Evolutionary conservation across 1,284 basidiomycete species (phyloP).

Genomic region (Ceratobasidium sp.): DNA sequence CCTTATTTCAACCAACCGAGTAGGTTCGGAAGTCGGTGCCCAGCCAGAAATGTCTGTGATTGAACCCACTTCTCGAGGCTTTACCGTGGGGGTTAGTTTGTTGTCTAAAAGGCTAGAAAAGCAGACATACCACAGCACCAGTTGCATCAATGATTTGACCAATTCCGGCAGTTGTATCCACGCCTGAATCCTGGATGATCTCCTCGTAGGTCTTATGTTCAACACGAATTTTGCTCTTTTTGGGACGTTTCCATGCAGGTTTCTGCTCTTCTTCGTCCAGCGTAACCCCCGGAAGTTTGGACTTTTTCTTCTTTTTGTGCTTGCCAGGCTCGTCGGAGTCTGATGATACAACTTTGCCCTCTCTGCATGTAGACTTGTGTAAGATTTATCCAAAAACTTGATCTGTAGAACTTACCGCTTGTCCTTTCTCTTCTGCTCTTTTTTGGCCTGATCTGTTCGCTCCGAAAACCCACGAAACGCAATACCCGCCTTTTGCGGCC

Average conservation of each 20-base stretch:
- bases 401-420: constrained; percentile 63
- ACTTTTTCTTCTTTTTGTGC: constrained; percentile 60
- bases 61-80: constrained; percentile 87
- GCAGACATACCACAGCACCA: constrained; percentile 79
- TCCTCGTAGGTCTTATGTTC: constrained; percentile 97
- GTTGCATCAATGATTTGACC: constrained; percentile 95
- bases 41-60: constrained; percentile 84
- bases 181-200: constrained; percentile 86
- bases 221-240: constrained; percentile 84
- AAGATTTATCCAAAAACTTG: neutral
- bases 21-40: constrained; percentile 86
- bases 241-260: constrained; percentile 83
- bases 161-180: constrained; percentile 70
- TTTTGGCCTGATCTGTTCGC: constrained; percentile 77
- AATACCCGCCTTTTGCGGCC: constrained; percentile 85
- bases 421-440: constrained; percentile 79
- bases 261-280: constrained; percentile 65
- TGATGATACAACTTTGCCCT: constrained; percentile 77
- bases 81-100: neutral
- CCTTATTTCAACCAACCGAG: constrained; percentile 92
- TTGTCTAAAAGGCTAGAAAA: constrained; percentile 36
- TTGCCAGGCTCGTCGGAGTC: constrained; percentile 71
- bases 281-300: constrained; percentile 61
- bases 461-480: constrained; percentile 88
- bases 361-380: constrained; percentile 47